Percentiles rank a stretch among this genome's conserved stretches.
These are phyloP conservation scores for sweet orange (Citrus sinensis) DNA, from an alignment of 345 rosid species.

Conservation along the genomic window DNA sequence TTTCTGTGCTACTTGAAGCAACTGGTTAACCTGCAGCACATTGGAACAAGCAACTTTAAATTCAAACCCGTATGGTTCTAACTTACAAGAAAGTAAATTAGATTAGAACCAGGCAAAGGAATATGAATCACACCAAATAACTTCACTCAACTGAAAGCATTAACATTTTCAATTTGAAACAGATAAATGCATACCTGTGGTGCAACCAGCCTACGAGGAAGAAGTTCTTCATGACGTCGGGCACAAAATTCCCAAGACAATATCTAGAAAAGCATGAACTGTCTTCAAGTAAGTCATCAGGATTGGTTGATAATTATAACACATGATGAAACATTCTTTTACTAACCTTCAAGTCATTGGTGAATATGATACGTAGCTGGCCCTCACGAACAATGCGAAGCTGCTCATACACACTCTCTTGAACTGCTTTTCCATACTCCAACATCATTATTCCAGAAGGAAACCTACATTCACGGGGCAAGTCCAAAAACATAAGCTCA, in stretches of 20 bases:
- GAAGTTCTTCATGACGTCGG: conserved; percentile 88
- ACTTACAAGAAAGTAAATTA: background rate
- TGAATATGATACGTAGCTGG: conserved; percentile 82
- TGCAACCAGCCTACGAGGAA: conserved; percentile 90
- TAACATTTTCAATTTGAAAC: background rate
- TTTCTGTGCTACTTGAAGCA: conserved; percentile 91
- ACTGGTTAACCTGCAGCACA: conserved; percentile 72
- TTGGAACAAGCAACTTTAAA: background rate
- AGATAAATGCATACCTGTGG: conserved; percentile 63
- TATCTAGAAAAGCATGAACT: conserved; percentile 44
- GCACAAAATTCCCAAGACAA: conserved; percentile 98
- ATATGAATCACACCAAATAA: background rate
- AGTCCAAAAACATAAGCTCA: conserved; percentile 84
- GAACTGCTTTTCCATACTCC: conserved; percentile 90
- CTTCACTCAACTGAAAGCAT: background rate
- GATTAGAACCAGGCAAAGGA: background rate
- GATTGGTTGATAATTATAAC: background rate
- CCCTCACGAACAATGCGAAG: conserved; percentile 99
- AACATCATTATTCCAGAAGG: conserved; percentile 78
- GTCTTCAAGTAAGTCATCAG: background rate
- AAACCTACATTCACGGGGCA: conserved; percentile 79
- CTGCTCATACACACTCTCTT: conserved; percentile 95
- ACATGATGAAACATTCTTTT: conserved; percentile 7
- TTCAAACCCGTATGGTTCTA: background rate
- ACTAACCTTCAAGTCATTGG: conserved; percentile 84